Evolutionary conservation across 768 basidiomycete species (phyloP), one percentile per base, ranked within the genome.

Genomic region (Termitomyces sp.): DNA sequence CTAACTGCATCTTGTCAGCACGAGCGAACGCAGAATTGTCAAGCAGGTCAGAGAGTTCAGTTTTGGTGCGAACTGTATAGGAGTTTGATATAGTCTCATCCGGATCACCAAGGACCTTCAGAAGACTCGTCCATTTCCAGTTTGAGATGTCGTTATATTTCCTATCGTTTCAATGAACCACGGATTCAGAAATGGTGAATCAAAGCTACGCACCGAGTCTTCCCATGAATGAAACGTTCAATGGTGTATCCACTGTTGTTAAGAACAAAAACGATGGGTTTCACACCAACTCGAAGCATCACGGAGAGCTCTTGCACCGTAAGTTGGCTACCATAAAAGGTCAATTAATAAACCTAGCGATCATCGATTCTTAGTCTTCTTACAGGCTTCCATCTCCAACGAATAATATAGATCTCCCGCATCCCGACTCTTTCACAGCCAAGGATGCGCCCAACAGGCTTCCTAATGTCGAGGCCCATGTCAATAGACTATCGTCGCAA

Each of bases 241-340:
- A 98, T 93, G 20, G 90, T 90, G 72, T 96, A 96, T 0, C 91
- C 88, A 18, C 74, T 76, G 68, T 92, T 92, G 69, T 92, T 92
- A 49, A 92, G 70, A 20, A 92, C 75, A 70, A 94, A 94, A 32
- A 94, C 78, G 69, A 94, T 91, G 5, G 96, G 94, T 61, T 79
- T 86, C 34, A 95, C 69, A 8, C 79, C 82, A 55, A 81, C 71
- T 42, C 79, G 80, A 46, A 94, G 80, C 88, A 96, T 95, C 0
- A 89, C 87, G 5, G 91, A 88, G 14, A 92, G 68, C 65, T 95
- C 92, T 70, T 94, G 92, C 5, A 90, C 85, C 0, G 86, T 85
- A 20, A 92, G 72, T 74, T 92, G 90, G 46, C 87, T 89, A 7
- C 44, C 46, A 5, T 26, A 60, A 14, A 4, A n/a, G 13, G 6